Base-by-base conservation (phyloP, 305 asterid species). In the Lippia alba region DNA sequence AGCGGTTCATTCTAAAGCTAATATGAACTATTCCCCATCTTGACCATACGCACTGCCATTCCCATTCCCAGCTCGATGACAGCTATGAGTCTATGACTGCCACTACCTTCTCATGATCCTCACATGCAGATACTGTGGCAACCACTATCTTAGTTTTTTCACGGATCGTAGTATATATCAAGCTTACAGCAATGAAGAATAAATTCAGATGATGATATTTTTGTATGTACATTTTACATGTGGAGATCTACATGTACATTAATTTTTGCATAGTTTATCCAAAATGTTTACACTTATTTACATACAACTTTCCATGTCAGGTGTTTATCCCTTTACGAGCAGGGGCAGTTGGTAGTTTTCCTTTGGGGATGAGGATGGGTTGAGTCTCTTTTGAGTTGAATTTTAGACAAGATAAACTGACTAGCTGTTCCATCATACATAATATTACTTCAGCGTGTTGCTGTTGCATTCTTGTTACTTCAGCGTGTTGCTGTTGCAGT, bases 371-470 rank as follows among this genome's bases (percentile, higher is more conserved):
- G 50, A 61, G 61, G 53, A 14, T 15, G 61, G 55, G 62, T 1
- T 51, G 51, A 20, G 15, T 54, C 61, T 58, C 48, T 30, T 0
- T 67, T 34, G 32, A 30, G 48, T 62, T 44, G 67, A 53, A 36
- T 18, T 57, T 18, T 46, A 58, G 41, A 45, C 39, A 48, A 64
- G 63, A 70, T 60, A 61, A 36, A 48, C 41, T 56, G 12, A 36
- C 30, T 24, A 24, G 30, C 30, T 24, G 30, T 24, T 24, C 30
- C 30, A 24, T 24, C 30, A 24, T 24, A 24, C 70, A 58, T 66
- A 54, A 16, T 18, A 69, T 64, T 63, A 59, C 68, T 55, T 65
- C 32, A n/a, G n/a, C 33, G 18, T 72, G 33, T 45, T 40, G 32
- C n/a, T 15, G 14, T 59, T 60, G 56, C 62, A 17, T 73, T 69